These are phyloP conservation scores for Lactifluus pinguis DNA, from an alignment of 768 basidiomycete species.

Conservation along the genomic window DNA sequence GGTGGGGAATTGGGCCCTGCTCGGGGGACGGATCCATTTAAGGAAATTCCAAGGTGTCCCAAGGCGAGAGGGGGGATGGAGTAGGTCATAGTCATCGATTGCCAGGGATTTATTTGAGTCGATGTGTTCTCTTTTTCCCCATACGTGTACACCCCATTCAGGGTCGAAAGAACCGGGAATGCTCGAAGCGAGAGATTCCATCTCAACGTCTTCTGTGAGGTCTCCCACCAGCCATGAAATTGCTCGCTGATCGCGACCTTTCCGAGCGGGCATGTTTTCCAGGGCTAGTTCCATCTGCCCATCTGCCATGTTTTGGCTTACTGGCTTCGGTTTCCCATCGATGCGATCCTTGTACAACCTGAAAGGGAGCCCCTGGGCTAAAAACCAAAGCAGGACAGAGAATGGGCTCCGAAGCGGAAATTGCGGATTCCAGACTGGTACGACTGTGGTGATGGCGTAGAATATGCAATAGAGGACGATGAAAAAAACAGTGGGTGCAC, in stretches of 20 bases:
- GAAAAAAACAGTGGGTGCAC: not conserved
- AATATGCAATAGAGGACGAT: not conserved
- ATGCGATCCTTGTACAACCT: not conserved
- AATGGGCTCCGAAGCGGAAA: constrained; percentile 11
- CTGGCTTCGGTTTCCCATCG: not conserved
- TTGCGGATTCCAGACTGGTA: not conserved
- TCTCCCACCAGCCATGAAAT: constrained; percentile 5
- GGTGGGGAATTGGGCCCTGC: not conserved
- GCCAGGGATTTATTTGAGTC: not conserved
- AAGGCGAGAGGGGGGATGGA: not conserved
- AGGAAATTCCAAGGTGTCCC: not conserved
- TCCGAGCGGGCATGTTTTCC: constrained; percentile 1
- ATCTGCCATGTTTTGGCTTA: constrained; percentile 12
- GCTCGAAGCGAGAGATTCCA: constrained; percentile 9
- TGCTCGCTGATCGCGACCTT: constrained; percentile 10
- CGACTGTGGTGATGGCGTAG: constrained; percentile 13
- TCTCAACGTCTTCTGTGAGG: constrained; percentile 6
- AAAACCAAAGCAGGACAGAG: constrained; percentile 6
- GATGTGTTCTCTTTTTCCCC: not conserved
- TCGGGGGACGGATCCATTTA: not conserved
- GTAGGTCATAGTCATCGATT: not conserved
- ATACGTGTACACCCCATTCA: constrained; percentile 3
- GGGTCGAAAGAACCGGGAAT: constrained; percentile 12
- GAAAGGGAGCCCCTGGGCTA: not conserved
- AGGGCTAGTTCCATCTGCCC: constrained; percentile 14